phyloP scores from a whole-genome alignment of 129 eudicot genomes.

The Logfia minima region DNA sequence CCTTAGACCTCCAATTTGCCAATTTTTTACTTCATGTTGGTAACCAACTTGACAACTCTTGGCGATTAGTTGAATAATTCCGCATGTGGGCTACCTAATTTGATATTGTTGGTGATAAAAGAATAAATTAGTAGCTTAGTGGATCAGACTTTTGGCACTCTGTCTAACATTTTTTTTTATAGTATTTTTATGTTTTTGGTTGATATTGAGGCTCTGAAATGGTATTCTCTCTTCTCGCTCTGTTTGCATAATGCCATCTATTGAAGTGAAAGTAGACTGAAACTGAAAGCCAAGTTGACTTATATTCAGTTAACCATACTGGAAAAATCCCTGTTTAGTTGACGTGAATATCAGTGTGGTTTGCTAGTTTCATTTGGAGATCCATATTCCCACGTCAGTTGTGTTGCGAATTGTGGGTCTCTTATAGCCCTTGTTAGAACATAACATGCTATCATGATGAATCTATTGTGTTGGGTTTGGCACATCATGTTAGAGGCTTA shows the following conservation, averaged over 20 bases:
- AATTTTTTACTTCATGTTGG: not conserved
- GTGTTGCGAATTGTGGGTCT: not conserved
- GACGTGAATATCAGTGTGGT: not conserved
- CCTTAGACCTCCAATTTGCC: not conserved
- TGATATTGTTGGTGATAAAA: not conserved
- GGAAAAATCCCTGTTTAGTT: not conserved
- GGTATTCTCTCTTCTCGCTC: not conserved
- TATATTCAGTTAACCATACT: not conserved
- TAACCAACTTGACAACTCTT: not conserved
- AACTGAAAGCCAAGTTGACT: not conserved
- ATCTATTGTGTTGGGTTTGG: not conserved
- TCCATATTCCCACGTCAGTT: not conserved
- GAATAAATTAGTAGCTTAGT: not conserved
- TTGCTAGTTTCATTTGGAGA: not conserved
- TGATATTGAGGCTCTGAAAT: too few relatives aligned
- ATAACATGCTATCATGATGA: not conserved
- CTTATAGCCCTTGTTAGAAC: not conserved
- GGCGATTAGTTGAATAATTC: not conserved
- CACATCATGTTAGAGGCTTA: not conserved
- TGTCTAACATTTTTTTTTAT: too few relatives aligned
- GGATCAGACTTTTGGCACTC: not conserved
- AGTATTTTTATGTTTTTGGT: not conserved
- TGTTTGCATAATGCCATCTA: not conserved
- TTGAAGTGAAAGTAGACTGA: not conserved
- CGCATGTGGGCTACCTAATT: not conserved